A percentile compares a stretch with the other conserved stretches of the same genome.
Conservation (phyloP, 345 rosid species). For the Odontarrhena argentea region DNA sequence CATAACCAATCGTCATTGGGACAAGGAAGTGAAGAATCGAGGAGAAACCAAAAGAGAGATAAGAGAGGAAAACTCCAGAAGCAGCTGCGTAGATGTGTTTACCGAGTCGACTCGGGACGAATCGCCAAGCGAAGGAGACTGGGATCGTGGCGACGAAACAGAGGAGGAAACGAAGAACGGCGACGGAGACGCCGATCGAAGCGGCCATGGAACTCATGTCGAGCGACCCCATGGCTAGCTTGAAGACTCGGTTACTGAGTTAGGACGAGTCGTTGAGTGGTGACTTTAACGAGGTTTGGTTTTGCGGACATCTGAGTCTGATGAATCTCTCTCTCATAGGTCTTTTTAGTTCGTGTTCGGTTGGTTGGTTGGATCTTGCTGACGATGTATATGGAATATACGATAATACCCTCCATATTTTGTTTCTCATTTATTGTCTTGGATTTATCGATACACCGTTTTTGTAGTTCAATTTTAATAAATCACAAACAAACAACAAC, state of each 20-base stretch:
- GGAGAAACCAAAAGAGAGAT: conserved; percentile 80
- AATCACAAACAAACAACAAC: no score
- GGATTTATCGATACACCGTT: no score
- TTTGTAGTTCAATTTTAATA: no score
- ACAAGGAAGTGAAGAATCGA: conserved; percentile 91
- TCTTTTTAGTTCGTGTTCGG: no score
- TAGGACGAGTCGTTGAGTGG: conserved; percentile 18
- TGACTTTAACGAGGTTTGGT: background rate
- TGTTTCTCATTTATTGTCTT: no score
- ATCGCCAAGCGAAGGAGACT: conserved; percentile 60
- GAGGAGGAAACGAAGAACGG: conserved; percentile 82
- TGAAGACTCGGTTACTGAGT: conserved; percentile 5
- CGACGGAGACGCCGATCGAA: conserved; percentile 77
- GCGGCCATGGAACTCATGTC: conserved; percentile 70
- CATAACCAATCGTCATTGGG: conserved; percentile 75
- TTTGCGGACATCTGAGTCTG: no score
- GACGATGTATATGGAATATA: no score
- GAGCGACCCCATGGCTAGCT: conserved; percentile 40
- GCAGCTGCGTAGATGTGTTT: conserved; percentile 69
- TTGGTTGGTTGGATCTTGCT: no score
- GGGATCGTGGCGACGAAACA: conserved; percentile 91
- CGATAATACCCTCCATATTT: no score
- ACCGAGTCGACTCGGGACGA: conserved; percentile 62
- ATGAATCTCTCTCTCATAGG: no score
- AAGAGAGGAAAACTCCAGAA: conserved; percentile 73